A percentile compares a stretch with the other conserved stretches of the same genome.
Conservation (phyloP, 306 rosid genomes). For the Citrullus colocynthis region DNA sequence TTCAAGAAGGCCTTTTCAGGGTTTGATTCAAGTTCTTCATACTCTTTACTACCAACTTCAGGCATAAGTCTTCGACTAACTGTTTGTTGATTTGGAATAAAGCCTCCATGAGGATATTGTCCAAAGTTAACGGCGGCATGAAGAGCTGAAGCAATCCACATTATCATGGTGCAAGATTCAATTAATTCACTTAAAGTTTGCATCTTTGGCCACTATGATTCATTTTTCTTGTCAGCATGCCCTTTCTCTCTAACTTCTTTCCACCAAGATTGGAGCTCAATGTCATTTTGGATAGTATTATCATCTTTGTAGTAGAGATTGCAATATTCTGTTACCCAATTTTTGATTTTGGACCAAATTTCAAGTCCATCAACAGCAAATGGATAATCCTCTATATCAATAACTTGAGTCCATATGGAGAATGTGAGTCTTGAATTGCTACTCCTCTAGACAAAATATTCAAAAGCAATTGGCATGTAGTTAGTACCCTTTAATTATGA, state of each 20-base stretch:
- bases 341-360: conserved; percentile 46
- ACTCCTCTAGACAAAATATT: conserved; percentile 50
- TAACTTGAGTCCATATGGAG: conserved; percentile 40
- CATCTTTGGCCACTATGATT: conserved; percentile 75
- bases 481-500: too few relatives aligned
- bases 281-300: conserved; percentile 19
- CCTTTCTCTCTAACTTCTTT: conserved; percentile 54
- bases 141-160: conserved; percentile 61
- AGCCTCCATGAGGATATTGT: conserved; percentile 64
- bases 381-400: conserved; percentile 64
- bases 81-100: conserved; percentile 42
- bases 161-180: conserved; percentile 41
- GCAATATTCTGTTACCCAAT: conserved; percentile 56
- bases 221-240: conserved; percentile 47
- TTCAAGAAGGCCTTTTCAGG: conserved; percentile 52
- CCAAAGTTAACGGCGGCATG: conserved; percentile 81
- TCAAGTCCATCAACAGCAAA: conserved; percentile 72
- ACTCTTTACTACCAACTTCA: conserved; percentile 31
- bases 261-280: conserved; percentile 65
- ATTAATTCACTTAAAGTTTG: conserved; percentile 34
- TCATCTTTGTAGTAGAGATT: conserved; percentile 36
- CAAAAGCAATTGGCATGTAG: too few relatives aligned
- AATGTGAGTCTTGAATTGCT: conserved; percentile 42
- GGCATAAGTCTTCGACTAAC: conserved; percentile 39
- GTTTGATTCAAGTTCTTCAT: conserved; percentile 33